A percentile compares a stretch with the other conserved stretches of the same genome.
These are phyloP conservation scores for Coniella vitis DNA, from an alignment of 2,329 filamentous ascomycete genomes.

Conservation along the genomic window DNA sequence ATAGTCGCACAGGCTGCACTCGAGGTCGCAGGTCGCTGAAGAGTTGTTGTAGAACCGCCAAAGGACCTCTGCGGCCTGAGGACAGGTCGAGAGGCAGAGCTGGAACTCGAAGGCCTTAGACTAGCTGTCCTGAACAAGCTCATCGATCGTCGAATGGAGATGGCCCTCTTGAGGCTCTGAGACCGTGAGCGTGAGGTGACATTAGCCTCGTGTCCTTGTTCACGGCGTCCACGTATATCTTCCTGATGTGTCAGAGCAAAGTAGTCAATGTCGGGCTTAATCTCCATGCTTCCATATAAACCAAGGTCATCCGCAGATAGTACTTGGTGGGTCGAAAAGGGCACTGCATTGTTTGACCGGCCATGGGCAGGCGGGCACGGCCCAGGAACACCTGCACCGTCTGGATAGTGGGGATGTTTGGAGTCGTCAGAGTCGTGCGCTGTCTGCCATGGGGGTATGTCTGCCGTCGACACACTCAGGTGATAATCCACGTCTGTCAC, in stretches of 20 bases:
- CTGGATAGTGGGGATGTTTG: neutral
- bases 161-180: constrained; percentile 24
- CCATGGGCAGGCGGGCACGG: constrained; percentile 23
- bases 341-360: constrained; percentile 9
- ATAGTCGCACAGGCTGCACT: neutral
- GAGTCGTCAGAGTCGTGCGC: neutral
- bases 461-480: constrained; percentile 35
- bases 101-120: neutral
- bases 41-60: constrained; percentile 22
- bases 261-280: constrained; percentile 52
- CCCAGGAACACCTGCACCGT: constrained; percentile 11
- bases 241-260: constrained; percentile 36
- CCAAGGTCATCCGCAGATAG: neutral
- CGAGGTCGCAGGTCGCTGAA: neutral
- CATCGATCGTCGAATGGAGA: constrained; percentile 28
- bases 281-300: constrained; percentile 18
- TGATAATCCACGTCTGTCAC: constrained; percentile 51
- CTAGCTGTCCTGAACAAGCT: constrained; percentile 22
- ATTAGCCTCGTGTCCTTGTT: neutral
- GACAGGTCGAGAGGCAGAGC: neutral
- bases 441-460: constrained; percentile 40
- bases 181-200: constrained; percentile 1
- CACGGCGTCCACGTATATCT: neutral
- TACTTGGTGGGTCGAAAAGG: neutral
- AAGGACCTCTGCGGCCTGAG: constrained; percentile 24